Evolutionary conservation across 139 green algal species (phyloP), one percentile per base, ranked within the genome.

Genomic region (Chlamydomonas sphaeroides): DNA sequence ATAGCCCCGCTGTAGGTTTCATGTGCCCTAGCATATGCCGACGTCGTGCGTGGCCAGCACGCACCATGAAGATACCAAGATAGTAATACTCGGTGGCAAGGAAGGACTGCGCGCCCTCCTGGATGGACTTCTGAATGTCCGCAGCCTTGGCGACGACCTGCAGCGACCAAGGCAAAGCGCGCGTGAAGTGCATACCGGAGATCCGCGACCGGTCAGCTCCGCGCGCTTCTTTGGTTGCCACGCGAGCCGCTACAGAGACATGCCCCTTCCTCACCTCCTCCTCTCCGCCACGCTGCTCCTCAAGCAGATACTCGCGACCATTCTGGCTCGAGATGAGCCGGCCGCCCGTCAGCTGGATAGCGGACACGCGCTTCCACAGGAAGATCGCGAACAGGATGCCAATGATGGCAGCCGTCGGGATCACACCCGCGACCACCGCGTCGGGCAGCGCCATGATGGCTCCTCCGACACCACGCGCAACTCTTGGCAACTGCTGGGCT

Each of bases 1-100:
- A n/a, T n/a, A n/a, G n/a, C n/a, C n/a, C n/a, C n/a, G n/a, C n/a
- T n/a, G n/a, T n/a, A n/a, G n/a, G n/a, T n/a, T n/a, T n/a, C n/a
- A n/a, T n/a, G n/a, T n/a, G n/a, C n/a, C n/a, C n/a, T n/a, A n/a
- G n/a, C n/a, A n/a, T n/a, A n/a, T n/a, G n/a, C n/a, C n/a, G n/a
- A n/a, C n/a, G n/a, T n/a, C n/a, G n/a, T 14, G 45, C 45, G 14
- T 53, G 45, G 45, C 45, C 45, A 53, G 45, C 45, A 14, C 45
- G 5, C 15, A 82, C 77, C 81, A 95, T 91, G 86, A 95, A 95
- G 42, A 88, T 75, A 36, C 74, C 78, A 62, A 94, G 70, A 69
- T 93, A 92, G 35, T 72, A 79, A 91, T 99, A 99, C 90, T 99
- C 95, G 36, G 97, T 99, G 38, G 89, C 89, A 28, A 99, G 88